Conservation (phyloP, 176 grass and related monocot genomes). For the Ensete ventricosum region DNA sequence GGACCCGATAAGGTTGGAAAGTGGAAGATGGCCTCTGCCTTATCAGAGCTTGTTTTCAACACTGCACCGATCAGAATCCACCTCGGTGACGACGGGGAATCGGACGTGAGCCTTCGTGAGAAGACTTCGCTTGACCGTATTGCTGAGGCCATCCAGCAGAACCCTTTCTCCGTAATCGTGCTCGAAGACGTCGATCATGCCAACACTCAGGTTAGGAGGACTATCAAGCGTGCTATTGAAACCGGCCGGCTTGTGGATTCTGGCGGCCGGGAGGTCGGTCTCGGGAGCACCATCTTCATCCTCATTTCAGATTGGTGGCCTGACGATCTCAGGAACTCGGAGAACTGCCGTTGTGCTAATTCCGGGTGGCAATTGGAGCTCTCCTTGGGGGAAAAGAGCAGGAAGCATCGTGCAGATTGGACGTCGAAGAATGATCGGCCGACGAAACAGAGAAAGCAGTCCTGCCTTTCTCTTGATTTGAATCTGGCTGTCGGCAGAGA, state of each 20-base stretch:
- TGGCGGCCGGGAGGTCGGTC: conserved; percentile 60
- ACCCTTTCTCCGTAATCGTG: conserved; percentile 73
- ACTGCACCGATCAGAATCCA: conserved; percentile 25
- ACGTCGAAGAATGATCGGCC: conserved; percentile 33
- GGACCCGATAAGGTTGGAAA: conserved; percentile 87
- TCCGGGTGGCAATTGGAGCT: conserved; percentile 70
- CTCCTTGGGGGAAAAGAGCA: conserved; percentile 38
- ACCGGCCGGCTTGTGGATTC: conserved; percentile 76
- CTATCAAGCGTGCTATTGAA: conserved; percentile 76
- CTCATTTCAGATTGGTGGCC: conserved; percentile 68
- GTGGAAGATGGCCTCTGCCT: conserved; percentile 66
- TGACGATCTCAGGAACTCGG: conserved; percentile 38
- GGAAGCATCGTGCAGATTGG: conserved; percentile 77
- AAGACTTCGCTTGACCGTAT: conserved; percentile 63
- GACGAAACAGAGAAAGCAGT: conserved; percentile 52
- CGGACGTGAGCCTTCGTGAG: conserved; percentile 6
- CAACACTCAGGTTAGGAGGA: conserved; percentile 42
- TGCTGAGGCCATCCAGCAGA: conserved; percentile 64
- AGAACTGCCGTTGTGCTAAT: conserved; percentile 17
- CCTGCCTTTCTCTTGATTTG: conserved; percentile 60
- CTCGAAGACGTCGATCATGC: conserved; percentile 75
- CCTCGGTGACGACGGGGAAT: conserved; percentile 33
- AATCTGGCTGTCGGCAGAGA: conserved; percentile 55
- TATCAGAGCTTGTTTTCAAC: conserved; percentile 58
- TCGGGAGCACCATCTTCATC: conserved; percentile 76